Conservation (phyloP, 148 eudicot genomes). For the Diospyros lotus region DNA sequence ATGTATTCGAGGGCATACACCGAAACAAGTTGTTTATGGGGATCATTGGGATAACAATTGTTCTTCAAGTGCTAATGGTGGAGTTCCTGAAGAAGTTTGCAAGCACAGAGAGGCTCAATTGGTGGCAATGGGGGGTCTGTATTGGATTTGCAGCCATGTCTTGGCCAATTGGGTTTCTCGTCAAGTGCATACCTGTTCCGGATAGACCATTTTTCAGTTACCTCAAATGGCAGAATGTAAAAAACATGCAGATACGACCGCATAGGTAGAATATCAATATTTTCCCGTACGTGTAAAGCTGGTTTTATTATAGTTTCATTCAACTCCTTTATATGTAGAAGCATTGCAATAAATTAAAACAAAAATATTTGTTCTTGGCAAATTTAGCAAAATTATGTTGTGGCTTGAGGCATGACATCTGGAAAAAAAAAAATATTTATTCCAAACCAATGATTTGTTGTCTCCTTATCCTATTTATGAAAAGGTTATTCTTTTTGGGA, state of each 20-base stretch:
- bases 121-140: constrained; percentile 22
- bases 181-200: constrained; percentile 19
- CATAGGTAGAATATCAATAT: no score
- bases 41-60: constrained; percentile 8
- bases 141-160: constrained; percentile 10
- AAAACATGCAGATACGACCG: not conserved
- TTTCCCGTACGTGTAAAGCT: no score
- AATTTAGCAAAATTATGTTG: no score
- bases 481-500: no score
- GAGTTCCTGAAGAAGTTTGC: constrained; percentile 23
- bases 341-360: no score
- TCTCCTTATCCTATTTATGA: no score
- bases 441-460: no score
- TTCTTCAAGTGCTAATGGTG: constrained; percentile 26
- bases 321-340: no score
- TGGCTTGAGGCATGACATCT: no score
- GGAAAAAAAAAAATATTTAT: no score
- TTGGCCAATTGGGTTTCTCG: constrained; percentile 22
- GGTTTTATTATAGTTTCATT: no score
- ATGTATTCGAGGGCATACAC: constrained; percentile 15
- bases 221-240: not conserved
- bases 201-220: constrained; percentile 15
- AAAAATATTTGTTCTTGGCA: no score
- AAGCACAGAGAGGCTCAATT: constrained; percentile 15
- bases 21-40: constrained; percentile 17